Base-by-base conservation (phyloP, 169 alveolate genomes). In the Cryptosporidium canis region DNA sequence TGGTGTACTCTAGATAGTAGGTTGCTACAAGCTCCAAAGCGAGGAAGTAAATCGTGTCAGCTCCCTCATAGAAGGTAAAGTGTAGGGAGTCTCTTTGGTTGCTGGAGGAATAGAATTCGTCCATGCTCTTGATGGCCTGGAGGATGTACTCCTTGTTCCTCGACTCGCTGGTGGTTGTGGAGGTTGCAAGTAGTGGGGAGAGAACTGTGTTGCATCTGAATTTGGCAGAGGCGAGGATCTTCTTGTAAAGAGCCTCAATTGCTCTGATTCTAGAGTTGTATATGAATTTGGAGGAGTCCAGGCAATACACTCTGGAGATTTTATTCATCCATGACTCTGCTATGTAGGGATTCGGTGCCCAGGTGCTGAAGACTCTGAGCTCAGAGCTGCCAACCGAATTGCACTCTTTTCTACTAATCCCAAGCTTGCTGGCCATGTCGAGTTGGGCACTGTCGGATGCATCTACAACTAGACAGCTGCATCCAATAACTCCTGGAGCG, bases 401-500 rank as follows among this genome's bases (percentile, higher is more conserved):
- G 24, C 87, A 77, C 3, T 61, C 72, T 35, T 18, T 41, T 24
- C 31, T 24, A 58, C 6, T 41, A 39, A 39, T 12, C 3, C 87
- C 72, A 41, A 77, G 63, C 3, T 61, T 56, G 16, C 2, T 3
- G 12, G 64, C 66, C 5, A 77, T 29, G 11, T 37, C 37, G 3
- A 77, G 33, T 9, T 77, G 72, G 5, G 7, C 44, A 3, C 31
- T 27, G 2, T 3, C 37, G 0, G 87, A 55, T 1, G 27, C 87
- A 77, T 77, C 87, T 2, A 77, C 72, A 53, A 77, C 87, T 21
- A 77, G 12, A 58, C 87, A 77, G 21, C 72, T 63, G 27, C 87
- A 77, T 0, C 77, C 70, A 18, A 33, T 12, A 16, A 77, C 65
- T 5, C 56, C 72, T 44, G 87, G 87, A 16, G 9, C 21, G 9